phyloP scores from a whole-genome alignment of 768 basidiomycete species.

The Lactifluus volemus region DNA sequence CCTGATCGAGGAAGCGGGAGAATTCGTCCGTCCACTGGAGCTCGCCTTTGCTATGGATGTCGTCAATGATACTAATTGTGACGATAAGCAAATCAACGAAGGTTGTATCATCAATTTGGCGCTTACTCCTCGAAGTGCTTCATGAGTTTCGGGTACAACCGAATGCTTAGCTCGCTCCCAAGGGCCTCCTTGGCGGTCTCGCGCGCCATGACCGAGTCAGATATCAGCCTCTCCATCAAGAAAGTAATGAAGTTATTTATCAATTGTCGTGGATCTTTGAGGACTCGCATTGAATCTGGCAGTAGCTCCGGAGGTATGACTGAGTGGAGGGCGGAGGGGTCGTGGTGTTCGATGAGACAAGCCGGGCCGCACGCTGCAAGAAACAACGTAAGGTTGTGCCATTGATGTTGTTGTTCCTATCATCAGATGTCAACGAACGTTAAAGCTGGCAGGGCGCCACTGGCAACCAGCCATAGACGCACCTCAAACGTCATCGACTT shows the following conservation, averaged over 20 bases:
- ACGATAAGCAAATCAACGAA: neutral
- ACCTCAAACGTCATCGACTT: constrained; percentile 34
- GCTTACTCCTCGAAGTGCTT: constrained; percentile 68
- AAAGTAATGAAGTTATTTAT: constrained; percentile 59
- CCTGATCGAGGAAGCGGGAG: constrained; percentile 66
- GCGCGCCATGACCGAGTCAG: constrained; percentile 57
- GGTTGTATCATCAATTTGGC: neutral
- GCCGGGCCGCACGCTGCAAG: constrained; percentile 66
- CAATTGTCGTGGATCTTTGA: constrained; percentile 48
- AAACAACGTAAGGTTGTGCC: constrained; percentile 79
- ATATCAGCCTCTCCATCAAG: constrained; percentile 59
- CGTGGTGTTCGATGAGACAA: constrained; percentile 46
- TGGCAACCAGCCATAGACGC: neutral
- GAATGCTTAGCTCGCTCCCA: constrained; percentile 67
- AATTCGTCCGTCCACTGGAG: constrained; percentile 36
- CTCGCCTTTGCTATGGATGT: constrained; percentile 40
- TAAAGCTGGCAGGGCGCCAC: neutral
- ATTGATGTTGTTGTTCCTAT: constrained; percentile 69
- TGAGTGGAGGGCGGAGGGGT: constrained; percentile 40
- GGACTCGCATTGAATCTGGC: constrained; percentile 65
- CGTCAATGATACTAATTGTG: constrained; percentile 40
- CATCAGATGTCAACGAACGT: constrained; percentile 24
- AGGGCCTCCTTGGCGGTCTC: constrained; percentile 76
- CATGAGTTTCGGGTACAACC: constrained; percentile 58
- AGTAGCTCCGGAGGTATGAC: constrained; percentile 49